Conservation (phyloP, 2,329 filamentous ascomycete species). For the Aspergillus fijiensis region DNA sequence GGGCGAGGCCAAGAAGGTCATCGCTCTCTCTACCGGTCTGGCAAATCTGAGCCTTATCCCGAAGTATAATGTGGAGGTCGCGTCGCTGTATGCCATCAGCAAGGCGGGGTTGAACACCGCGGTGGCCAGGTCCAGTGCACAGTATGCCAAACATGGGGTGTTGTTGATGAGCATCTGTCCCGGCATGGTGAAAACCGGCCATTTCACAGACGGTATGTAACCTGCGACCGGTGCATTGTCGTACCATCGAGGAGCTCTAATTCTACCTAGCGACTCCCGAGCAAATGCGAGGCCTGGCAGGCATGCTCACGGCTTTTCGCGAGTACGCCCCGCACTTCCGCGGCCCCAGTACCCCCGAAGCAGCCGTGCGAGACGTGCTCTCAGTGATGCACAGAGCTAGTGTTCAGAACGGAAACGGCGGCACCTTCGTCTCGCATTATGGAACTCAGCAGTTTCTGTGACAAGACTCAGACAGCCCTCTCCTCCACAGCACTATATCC, state of each 20-base stretch:
- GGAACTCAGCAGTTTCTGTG: slow-evolving; percentile 39
- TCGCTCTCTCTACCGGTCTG: slow-evolving; percentile 50
- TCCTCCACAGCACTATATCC: too few species aligned
- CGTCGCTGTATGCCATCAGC: slow-evolving; percentile 47
- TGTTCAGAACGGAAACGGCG: slow-evolving; percentile 47
- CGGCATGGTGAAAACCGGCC: slow-evolving; percentile 50
- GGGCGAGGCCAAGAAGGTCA: slow-evolving; percentile 55
- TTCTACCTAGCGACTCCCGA: too few species aligned
- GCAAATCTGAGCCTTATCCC: slow-evolving; percentile 49
- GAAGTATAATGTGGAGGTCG: slow-evolving; percentile 35
- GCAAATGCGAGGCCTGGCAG: too few species aligned
- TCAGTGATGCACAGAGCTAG: slow-evolving; percentile 39
- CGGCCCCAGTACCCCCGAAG: slow-evolving; percentile 35
- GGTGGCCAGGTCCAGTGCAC: slow-evolving; percentile 53
- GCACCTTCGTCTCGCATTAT: slow-evolving; percentile 55
- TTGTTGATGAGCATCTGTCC: slow-evolving; percentile 55
- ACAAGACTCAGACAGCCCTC: too few species aligned
- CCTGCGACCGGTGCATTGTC: too few species aligned
- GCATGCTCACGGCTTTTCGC: too few species aligned
- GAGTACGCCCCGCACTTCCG: slow-evolving; percentile 44
- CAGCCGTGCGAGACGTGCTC: slow-evolving; percentile 35
- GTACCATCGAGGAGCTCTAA: too few species aligned
- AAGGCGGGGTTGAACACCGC: slow-evolving; percentile 57
- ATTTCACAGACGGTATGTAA: slow-evolving; percentile 22
- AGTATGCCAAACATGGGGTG: slow-evolving; percentile 52